A percentile compares a stretch with the other conserved stretches of the same genome.
Evolutionary conservation across 2,329 filamentous ascomycete genomes (phyloP).

Genomic region (Alternaria incomplexa): DNA sequence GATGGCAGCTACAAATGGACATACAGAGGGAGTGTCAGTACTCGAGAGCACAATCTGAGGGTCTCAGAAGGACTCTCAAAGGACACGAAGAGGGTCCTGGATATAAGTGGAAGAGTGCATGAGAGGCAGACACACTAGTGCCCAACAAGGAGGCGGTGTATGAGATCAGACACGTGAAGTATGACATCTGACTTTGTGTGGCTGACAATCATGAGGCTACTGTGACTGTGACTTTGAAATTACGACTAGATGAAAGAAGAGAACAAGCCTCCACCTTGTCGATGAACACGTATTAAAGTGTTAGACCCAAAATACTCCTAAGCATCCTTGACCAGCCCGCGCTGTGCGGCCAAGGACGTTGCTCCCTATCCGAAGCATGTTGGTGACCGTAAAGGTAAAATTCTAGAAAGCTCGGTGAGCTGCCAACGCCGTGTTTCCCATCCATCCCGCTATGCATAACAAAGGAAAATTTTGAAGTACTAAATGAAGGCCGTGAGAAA

Average conservation of each 20-base stretch:
- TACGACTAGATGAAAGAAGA: constrained; percentile 1
- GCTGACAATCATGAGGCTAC: neutral
- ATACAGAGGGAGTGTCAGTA: neutral
- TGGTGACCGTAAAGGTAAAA: neutral
- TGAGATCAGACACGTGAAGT: neutral
- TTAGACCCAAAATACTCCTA: neutral
- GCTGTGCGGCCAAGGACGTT: neutral
- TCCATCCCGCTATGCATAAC: constrained; percentile 13
- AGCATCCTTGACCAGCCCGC: neutral
- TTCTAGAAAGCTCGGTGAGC: constrained; percentile 1
- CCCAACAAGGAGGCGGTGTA: neutral
- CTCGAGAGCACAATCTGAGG: neutral
- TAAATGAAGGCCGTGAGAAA: constrained; percentile 17
- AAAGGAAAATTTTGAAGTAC: constrained; percentile 8
- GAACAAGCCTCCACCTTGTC: neutral
- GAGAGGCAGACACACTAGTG: neutral
- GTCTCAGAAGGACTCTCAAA: neutral
- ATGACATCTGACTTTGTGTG: neutral
- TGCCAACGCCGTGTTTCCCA: constrained; percentile 1
- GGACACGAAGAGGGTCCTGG: neutral
- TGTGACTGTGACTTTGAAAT: neutral
- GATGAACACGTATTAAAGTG: neutral
- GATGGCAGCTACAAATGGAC: neutral
- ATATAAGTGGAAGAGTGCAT: neutral
- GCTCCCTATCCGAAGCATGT: neutral